Base-by-base conservation (phyloP, 139 green algal species). In the Ostreobium quekettii region DNA sequence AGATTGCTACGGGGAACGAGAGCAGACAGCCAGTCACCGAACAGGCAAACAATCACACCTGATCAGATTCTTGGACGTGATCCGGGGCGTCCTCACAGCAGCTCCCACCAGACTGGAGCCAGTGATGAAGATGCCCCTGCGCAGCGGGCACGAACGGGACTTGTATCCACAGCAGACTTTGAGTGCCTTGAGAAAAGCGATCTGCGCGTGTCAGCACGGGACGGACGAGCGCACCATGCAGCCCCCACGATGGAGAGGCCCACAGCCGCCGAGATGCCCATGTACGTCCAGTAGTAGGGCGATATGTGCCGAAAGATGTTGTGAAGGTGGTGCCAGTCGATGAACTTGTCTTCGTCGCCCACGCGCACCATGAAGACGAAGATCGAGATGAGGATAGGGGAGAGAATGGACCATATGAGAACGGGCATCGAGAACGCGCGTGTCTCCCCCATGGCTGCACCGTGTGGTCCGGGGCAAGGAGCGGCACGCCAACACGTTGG, bases 41-140 rank as follows among this genome's bases (percentile, higher is more conserved):
- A 53, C 19, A 53, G 11, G 11, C 42, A 53, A 53, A 53, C 15
- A 53, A 53, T 53, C 69, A 0, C 42, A 91, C 89, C 88, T 96
- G 85, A 99, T 98, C 11, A 99, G 77, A 69, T 99, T 99, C 76
- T 99, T 99, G 36, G 84, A 95, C 0, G 95, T 98, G 72, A 99
- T 98, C 26, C 95, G 74, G 1, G 94, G 95, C 64, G 89, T 89
- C 2, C 91, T 76, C 4, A 98, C 89, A 3, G 90, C 93, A n/a
- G 86, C 95, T 38, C 95, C 95, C 1, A 98, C 71, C 62, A 99
- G 72, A 65, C 86, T 96, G 65, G 85, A 91, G n/a, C 95, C 95
- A 1, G 95, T 99, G 57, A 96, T 91, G 77, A 97, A 97, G 60
- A 99, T 99, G 33, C 95, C 95, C 94, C 92, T 98, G 83, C 69